Conservation (phyloP, 345 rosid species). For the Citrus cavaleriei region DNA sequence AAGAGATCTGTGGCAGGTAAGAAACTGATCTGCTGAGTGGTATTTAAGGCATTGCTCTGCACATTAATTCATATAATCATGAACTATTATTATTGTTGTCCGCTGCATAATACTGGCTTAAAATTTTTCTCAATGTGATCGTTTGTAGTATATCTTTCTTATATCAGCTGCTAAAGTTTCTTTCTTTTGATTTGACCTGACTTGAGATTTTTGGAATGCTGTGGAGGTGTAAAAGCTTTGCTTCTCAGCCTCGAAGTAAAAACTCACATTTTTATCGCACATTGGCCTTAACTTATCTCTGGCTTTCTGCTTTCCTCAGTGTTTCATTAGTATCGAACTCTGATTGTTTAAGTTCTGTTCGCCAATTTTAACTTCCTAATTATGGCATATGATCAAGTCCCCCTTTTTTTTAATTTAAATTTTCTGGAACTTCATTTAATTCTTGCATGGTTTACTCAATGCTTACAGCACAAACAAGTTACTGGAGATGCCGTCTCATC, state of each 20-base stretch:
- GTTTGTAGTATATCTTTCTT: not conserved
- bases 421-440: not conserved
- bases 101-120: not conserved
- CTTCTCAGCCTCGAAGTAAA: not conserved
- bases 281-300: not conserved
- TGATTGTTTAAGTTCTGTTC: not conserved
- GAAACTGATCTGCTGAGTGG: constrained; percentile 2
- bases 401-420: not conserved
- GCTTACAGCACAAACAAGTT: constrained; percentile 54
- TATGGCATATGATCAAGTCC: not conserved
- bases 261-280: not conserved
- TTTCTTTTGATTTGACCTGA: not conserved
- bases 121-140: not conserved
- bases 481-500: constrained; percentile 47
- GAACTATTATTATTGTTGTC: not conserved
- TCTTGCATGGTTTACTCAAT: not conserved
- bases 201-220: not conserved
- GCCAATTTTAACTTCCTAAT: not conserved
- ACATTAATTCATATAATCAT: not conserved
- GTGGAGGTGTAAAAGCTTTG: not conserved
- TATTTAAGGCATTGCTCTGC: not conserved
- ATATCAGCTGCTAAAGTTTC: not conserved
- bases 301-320: not conserved
- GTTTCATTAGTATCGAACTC: not conserved
- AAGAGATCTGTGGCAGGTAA: constrained; percentile 90